Evolutionary conservation across 2,329 filamentous ascomycete genomes (phyloP).

Genomic region (Alternaria dauci): DNA sequence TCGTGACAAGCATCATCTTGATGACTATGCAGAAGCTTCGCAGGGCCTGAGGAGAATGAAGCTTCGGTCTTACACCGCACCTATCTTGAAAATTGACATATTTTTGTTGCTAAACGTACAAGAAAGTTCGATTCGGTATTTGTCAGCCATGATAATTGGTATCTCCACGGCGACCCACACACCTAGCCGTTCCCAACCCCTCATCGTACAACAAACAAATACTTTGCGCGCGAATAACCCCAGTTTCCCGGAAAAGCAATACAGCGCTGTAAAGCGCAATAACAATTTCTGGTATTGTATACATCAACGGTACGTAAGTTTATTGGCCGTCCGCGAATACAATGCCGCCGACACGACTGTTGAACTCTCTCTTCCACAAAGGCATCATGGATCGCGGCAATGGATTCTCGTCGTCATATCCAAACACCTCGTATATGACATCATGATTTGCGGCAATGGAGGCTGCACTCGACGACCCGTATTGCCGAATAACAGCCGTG

Average conservation of each 20-base stretch:
- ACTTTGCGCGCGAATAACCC: neutral
- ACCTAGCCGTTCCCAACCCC: neutral
- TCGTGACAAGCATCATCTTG: neutral
- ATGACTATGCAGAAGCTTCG: neutral
- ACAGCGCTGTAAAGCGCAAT: rapidly evolving
- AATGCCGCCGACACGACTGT: constrained; percentile 32
- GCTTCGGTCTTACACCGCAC: neutral
- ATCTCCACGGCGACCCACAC: neutral
- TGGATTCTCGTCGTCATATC: constrained; percentile 17
- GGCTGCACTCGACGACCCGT: constrained; percentile 26
- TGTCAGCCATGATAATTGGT: too few species aligned
- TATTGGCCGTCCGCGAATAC: constrained; percentile 15
- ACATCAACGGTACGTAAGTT: neutral
- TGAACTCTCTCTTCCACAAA: constrained; percentile 44
- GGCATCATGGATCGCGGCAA: constrained; percentile 41
- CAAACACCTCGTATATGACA: constrained; percentile 35
- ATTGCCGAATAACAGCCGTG: constrained; percentile 37
- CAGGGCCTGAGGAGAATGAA: neutral
- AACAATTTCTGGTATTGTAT: neutral
- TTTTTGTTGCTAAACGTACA: neutral
- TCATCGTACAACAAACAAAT: neutral
- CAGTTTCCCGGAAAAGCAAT: rapidly evolving
- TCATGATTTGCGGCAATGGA: constrained; percentile 25
- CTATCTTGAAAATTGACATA: neutral
- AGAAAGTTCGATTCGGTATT: neutral